Percentiles rank a stretch among this genome's conserved stretches.
Evolutionary conservation across 495 filamentous ascomycete species (phyloP).

Genomic region (Poronia punctata): DNA sequence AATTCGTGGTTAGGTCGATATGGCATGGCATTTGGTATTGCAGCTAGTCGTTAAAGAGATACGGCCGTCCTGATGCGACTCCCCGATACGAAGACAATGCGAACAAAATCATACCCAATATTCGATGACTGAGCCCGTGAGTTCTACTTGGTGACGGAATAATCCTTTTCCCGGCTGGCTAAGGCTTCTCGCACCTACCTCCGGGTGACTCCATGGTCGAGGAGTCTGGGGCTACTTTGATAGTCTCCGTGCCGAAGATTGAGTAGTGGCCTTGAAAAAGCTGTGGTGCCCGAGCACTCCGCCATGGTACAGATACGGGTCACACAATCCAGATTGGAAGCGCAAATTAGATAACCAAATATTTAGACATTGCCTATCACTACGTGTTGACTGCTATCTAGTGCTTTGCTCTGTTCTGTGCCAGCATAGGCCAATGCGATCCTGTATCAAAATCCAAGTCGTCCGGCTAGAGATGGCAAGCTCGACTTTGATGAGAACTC

Average conservation of each 20-base stretch:
- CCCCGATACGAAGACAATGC: slow-evolving; percentile 24
- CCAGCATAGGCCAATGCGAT: no score
- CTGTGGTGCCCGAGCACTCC: slow-evolving; percentile 65
- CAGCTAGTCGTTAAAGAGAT: slow-evolving; percentile 28
- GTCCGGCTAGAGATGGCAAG: no score
- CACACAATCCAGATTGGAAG: no score
- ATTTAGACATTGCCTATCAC: no score
- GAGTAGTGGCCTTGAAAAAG: slow-evolving; percentile 73
- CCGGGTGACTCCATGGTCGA: slow-evolving; percentile 40
- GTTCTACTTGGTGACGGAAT: slow-evolving; percentile 5
- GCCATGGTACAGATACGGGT: slow-evolving; percentile 95
- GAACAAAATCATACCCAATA: slow-evolving; percentile 25
- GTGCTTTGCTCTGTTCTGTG: no score
- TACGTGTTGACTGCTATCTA: no score
- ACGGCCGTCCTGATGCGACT: slow-evolving; percentile 14
- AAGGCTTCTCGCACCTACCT: slow-evolving; percentile 43
- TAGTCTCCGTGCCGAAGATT: slow-evolving; percentile 50
- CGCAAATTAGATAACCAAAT: no score
- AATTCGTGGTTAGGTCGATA: slow-evolving; percentile 24
- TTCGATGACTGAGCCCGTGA: slow-evolving; percentile 10
- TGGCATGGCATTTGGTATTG: slow-evolving; percentile 30
- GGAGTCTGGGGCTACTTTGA: slow-evolving; percentile 47
- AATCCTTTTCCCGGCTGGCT: slow-evolving; percentile 32
- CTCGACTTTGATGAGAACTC: no score
- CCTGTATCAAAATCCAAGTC: no score